These are phyloP conservation scores for Metschnikowia lunata DNA, from an alignment of 805 yeast genomes.

Conservation along the genomic window DNA sequence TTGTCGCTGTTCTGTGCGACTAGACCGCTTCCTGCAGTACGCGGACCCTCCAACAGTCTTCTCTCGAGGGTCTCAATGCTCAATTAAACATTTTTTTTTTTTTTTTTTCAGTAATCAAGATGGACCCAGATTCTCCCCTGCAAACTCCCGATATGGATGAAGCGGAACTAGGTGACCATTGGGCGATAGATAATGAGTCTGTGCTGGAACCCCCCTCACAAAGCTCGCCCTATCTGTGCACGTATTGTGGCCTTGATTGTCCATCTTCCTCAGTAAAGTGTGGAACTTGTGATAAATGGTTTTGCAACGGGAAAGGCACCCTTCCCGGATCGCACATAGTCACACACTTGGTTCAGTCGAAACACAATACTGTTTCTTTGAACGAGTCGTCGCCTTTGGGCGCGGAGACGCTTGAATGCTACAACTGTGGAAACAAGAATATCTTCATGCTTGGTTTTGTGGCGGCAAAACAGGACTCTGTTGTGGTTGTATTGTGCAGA, in stretches of 20 bases:
- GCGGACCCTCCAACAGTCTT: too few species aligned
- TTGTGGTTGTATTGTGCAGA: constrained; percentile 82
- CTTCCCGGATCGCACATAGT: constrained; percentile 74
- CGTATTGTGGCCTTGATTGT: constrained; percentile 71
- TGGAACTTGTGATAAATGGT: constrained; percentile 77
- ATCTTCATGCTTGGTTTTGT: constrained; percentile 80
- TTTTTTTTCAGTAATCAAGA: background rate
- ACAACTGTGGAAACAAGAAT: constrained; percentile 80
- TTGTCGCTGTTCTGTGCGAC: too few species aligned
- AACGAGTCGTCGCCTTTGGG: constrained; percentile 83
- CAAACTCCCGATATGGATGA: too few species aligned
- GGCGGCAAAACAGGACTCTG: constrained; percentile 79
- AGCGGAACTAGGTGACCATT: too few species aligned
- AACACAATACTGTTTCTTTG: constrained; percentile 68
- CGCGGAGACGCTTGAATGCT: constrained; percentile 84
- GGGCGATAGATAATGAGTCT: too few species aligned
- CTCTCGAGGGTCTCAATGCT: too few species aligned
- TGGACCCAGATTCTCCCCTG: background rate
- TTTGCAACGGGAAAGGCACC: constrained; percentile 68
- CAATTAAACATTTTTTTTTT: background rate
- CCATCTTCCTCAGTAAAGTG: constrained; percentile 71
- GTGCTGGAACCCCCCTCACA: too few species aligned
- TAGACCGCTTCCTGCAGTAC: too few species aligned
- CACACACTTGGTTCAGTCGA: constrained; percentile 76
- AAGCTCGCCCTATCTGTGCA: constrained; percentile 23